phyloP scores from a whole-genome alignment of 2,329 filamentous ascomycete genomes.

The Penicillium sclerotigenum region DNA sequence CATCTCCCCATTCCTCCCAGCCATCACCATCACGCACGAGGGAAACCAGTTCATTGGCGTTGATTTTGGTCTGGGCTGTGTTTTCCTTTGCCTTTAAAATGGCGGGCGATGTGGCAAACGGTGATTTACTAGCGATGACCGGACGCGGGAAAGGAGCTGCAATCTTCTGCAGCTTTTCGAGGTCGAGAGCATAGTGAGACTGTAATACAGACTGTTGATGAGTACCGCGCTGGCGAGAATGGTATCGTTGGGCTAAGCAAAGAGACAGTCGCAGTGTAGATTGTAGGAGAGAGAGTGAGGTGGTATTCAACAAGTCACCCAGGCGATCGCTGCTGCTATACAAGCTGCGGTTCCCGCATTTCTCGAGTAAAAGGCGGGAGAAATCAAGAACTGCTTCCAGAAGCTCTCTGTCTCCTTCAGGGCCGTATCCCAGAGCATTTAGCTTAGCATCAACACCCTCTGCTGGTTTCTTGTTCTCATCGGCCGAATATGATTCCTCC shows the following conservation, averaged over 20 bases:
- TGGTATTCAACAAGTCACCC: constrained; percentile 84
- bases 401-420: constrained; percentile 76
- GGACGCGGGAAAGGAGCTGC: constrained; percentile 79
- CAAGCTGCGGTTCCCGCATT: constrained; percentile 93
- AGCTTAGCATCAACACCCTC: constrained; percentile 56
- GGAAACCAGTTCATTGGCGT: constrained; percentile 79
- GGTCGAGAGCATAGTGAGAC: constrained; percentile 73
- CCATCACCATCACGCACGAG: constrained; percentile 59
- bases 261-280: constrained; percentile 75
- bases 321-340: constrained; percentile 91
- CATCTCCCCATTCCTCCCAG: constrained; percentile 77
- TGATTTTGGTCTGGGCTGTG: constrained; percentile 52
- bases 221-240: constrained; percentile 76
- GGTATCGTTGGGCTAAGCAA: constrained; percentile 86
- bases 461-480: constrained; percentile 56
- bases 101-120: constrained; percentile 52
- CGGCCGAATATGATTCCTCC: constrained; percentile 51
- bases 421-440: constrained; percentile 59
- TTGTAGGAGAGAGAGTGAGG: constrained; percentile 73
- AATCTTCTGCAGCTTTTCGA: constrained; percentile 79
- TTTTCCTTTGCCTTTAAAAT: constrained; percentile 76
- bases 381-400: constrained; percentile 79
- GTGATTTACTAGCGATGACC: constrained; percentile 50
- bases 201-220: constrained; percentile 71
- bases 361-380: constrained; percentile 81